phyloP scores from a whole-genome alignment of 2,329 filamentous ascomycete genomes.

The Rhexocercosporidium sp. region DNA sequence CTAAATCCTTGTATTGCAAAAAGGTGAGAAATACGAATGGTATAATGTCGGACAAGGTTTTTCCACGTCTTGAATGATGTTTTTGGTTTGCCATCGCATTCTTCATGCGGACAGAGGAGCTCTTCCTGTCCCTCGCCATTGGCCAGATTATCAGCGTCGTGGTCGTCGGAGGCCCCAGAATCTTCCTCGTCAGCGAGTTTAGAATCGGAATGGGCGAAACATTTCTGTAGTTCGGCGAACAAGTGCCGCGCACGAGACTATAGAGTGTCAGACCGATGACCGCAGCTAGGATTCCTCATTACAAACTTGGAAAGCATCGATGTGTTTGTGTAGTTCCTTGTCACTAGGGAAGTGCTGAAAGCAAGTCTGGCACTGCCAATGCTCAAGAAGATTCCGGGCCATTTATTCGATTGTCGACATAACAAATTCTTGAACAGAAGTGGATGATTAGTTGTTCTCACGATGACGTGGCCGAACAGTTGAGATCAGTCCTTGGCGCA shows the following conservation, averaged over 20 bases:
- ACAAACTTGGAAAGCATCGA: not conserved
- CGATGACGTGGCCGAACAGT: not conserved
- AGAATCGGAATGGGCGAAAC: not conserved
- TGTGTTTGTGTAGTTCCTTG: not conserved
- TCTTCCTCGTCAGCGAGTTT: not conserved
- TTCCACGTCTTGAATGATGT: not conserved
- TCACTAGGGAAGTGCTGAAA: not conserved
- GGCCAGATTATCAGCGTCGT: not conserved
- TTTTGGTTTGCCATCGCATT: not conserved
- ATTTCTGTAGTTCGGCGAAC: not conserved
- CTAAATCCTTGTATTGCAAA: not conserved
- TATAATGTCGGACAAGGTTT: not conserved
- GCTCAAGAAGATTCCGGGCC: not conserved
- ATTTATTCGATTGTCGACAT: not conserved
- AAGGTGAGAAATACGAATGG: not conserved
- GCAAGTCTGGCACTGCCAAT: not conserved
- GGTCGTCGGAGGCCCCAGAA: not conserved
- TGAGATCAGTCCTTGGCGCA: too few relatives aligned
- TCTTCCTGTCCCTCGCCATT: not conserved
- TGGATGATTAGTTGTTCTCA: not conserved
- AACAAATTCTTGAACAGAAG: not conserved
- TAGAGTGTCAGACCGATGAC: not conserved
- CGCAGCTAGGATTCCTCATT: not conserved
- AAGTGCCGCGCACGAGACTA: not conserved
- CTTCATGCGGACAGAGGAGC: not conserved